Evolutionary conservation across 176 grass and related monocot genomes (phyloP).

Genomic region (Carex littledalei): DNA sequence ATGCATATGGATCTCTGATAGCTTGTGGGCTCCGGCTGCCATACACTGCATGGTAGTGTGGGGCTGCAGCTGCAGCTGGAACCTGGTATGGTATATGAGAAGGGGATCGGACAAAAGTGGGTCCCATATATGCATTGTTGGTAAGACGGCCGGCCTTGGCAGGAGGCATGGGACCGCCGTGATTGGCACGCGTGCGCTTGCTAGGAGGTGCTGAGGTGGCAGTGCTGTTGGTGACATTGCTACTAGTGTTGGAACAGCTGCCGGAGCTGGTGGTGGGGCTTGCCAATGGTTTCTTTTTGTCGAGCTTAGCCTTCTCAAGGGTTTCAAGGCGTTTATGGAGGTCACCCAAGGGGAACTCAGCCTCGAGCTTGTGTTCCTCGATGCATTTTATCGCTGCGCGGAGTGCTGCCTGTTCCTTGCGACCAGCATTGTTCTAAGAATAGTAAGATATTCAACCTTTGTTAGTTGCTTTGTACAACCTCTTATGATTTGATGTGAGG

Average conservation of each 20-base stretch:
- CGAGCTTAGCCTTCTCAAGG: conserved; percentile 69
- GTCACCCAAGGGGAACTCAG: conserved; percentile 58
- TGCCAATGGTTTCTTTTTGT: conserved; percentile 77
- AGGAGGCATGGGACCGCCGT: conserved; percentile 77
- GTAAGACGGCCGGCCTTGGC: conserved; percentile 82
- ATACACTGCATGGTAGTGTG: conserved; percentile 60
- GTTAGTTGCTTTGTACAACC: not conserved
- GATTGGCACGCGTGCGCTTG: conserved; percentile 66
- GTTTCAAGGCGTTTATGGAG: conserved; percentile 81
- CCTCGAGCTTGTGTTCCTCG: conserved; percentile 78
- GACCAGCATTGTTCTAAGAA: conserved; percentile 59
- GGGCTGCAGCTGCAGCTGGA: conserved; percentile 20
- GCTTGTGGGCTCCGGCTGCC: conserved; percentile 53
- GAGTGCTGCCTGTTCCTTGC: conserved; percentile 68
- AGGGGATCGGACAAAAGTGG: conserved; percentile 49
- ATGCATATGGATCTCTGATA: conserved; percentile 67
- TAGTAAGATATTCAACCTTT: conserved; percentile 17
- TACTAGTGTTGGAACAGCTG: conserved; percentile 21
- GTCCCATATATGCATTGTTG: conserved; percentile 47
- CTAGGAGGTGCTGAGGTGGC: conserved; percentile 52
- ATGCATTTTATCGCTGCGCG: conserved; percentile 90
- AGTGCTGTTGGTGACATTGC: conserved; percentile 38
- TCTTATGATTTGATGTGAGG: not conserved
- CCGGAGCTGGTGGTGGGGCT: conserved; percentile 34
- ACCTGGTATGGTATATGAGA: conserved; percentile 37